Base-by-base conservation (phyloP, 768 basidiomycete genomes). In the Amanita pallidorosea region DNA sequence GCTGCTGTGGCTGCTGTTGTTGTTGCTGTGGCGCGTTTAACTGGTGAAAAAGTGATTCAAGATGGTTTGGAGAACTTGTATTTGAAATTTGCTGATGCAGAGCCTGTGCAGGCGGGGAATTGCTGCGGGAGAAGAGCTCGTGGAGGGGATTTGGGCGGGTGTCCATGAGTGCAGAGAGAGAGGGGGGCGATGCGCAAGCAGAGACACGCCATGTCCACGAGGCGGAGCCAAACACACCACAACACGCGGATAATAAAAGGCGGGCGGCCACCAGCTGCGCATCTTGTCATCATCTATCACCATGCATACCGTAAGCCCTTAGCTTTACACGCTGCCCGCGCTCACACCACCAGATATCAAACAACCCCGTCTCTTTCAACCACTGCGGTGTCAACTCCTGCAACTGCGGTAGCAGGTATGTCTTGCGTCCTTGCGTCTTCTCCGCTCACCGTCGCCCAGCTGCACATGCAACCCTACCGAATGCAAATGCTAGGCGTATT, bases 1-100 rank as follows among this genome's bases (percentile, higher is more conserved):
- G 31, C 54, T 57, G 54, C 29, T 29, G 29, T 29, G 7, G 29
- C 5, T 29, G 29, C 5, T 29, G 29, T 49, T 59, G 59, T 33
- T 74, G 72, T 54, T 76, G 71, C 52, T 66, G 54, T 47, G 73
- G 57, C 33, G 67, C 55, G 42, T 65, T 67, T 41, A 83, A 63
- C 52, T 75, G 72, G 57, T 82, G 76, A 58, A 86, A 84, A 18
- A 88, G 73, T 46, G 80, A 75, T 55, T 87, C 85, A 58, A 88
- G 75, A 54, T 82, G 74, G 56, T 67, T 77, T 29, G 78, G 71
- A 54, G 81, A 72, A 34, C 75, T 70, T 40, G 70, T 70, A 36
- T 64, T 67, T 23, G 73, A 58, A 29, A 67, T 55, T 49, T 74
- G 70, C 57, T 68, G 37, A 6, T 34, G 43, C 31, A 36, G 51